phyloP scores from a whole-genome alignment of 805 yeast species.

The Kluyveromyces aestuarii region DNA sequence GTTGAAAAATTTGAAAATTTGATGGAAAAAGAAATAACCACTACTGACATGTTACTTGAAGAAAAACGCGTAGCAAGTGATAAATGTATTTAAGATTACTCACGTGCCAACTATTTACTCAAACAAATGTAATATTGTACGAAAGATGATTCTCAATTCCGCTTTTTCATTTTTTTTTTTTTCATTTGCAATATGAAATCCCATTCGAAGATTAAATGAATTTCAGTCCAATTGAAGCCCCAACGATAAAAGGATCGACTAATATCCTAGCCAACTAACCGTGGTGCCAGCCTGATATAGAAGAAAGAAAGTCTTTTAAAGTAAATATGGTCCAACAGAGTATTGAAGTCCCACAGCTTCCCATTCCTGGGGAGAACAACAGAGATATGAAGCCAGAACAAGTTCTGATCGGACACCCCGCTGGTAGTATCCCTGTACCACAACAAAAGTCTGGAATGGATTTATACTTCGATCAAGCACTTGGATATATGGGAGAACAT shows the following conservation, averaged over 20 bases:
- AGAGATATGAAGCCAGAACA: constrained; percentile 4
- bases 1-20: no score
- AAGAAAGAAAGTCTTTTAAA: no score
- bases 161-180: no score
- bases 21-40: neutral
- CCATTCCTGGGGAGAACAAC: constrained; percentile 21
- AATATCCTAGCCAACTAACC: neutral
- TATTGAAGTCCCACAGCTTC: constrained; percentile 21
- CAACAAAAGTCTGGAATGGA: constrained; percentile 34
- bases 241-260: neutral
- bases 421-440: constrained; percentile 16
- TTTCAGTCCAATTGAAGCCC: neutral
- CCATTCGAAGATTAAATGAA: neutral
- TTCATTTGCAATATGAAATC: neutral
- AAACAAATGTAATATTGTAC: neutral
- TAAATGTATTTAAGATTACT: no score
- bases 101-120: neutral
- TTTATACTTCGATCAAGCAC: constrained; percentile 53
- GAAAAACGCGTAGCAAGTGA: no score
- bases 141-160: neutral
- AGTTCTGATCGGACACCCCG: constrained; percentile 4
- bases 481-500: constrained; percentile 59
- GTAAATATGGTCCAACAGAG: constrained; percentile 1
- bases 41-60: no score
- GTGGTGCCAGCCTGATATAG: neutral